phyloP scores from a whole-genome alignment of 2,329 filamentous ascomycete species.

The Coniella vitis region DNA sequence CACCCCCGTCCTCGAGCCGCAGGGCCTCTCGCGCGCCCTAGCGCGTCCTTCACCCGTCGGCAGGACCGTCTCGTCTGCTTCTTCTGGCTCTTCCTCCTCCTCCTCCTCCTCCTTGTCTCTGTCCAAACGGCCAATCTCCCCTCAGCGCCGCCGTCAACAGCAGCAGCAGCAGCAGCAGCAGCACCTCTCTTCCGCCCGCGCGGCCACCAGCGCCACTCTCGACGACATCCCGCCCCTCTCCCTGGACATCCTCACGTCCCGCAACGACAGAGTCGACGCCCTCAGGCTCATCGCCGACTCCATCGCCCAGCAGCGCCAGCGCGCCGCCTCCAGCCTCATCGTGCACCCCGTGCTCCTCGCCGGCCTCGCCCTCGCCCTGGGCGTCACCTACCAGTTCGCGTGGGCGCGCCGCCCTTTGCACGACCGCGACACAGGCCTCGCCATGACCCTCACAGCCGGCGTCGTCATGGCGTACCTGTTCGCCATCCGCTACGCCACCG shows the following conservation, averaged over 20 bases:
- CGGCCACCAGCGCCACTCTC: constrained; percentile 16
- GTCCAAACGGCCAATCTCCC: constrained; percentile 25
- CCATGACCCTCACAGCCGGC: constrained; percentile 52
- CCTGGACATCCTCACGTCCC: constrained; percentile 47
- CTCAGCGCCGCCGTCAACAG: constrained; percentile 20
- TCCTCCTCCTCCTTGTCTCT: constrained; percentile 17
- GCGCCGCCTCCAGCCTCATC: constrained; percentile 55
- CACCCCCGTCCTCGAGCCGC: constrained; percentile 56
- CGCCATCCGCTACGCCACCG: constrained; percentile 51
- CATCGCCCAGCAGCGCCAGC: constrained; percentile 73
- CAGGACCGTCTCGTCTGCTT: constrained; percentile 1
- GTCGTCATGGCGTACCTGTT: constrained; percentile 58
- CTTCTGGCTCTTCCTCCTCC: not conserved
- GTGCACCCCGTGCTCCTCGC: constrained; percentile 53
- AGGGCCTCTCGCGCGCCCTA: constrained; percentile 4
- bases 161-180: too few species aligned
- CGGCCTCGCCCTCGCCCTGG: constrained; percentile 37
- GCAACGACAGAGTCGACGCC: constrained; percentile 58
- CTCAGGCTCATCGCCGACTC: constrained; percentile 73
- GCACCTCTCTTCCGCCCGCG: too few species aligned
- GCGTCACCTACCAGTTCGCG: constrained; percentile 38
- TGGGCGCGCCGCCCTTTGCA: constrained; percentile 30
- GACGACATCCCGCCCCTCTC: constrained; percentile 57
- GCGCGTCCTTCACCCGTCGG: constrained; percentile 31
- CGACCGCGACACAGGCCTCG: constrained; percentile 44